A percentile compares a stretch with the other conserved stretches of the same genome.
Evolutionary conservation across 2,329 filamentous ascomycete genomes (phyloP).

Genomic region (Penicillium sp.): DNA sequence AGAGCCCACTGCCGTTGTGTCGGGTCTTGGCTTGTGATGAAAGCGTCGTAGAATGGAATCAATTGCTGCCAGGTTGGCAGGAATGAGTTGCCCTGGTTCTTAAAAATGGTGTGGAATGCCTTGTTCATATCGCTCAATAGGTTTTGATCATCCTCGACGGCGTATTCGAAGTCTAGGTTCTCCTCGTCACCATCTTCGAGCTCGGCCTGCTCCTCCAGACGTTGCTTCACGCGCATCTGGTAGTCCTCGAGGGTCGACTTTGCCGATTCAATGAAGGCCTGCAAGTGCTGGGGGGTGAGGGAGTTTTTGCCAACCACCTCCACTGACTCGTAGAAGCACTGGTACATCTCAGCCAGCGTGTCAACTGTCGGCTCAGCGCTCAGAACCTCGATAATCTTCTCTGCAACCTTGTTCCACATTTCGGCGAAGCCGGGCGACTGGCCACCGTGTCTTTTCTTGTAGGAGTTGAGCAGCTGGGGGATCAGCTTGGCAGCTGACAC

Average conservation of each 20-base stretch:
- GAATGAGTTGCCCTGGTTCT: conserved; percentile 85
- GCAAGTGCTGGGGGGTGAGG: conserved; percentile 75
- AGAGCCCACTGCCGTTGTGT: conserved; percentile 98
- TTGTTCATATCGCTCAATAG: conserved; percentile 99
- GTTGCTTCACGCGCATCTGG: conserved; percentile 77
- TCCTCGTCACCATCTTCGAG: conserved; percentile 88
- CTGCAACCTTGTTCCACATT: conserved; percentile 81
- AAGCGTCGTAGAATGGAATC: conserved; percentile 79
- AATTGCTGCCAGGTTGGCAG: conserved; percentile 84
- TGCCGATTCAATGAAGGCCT: conserved; percentile 81
- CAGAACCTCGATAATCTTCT: conserved; percentile 89
- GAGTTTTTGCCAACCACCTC: conserved; percentile 88
- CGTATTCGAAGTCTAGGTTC: conserved; percentile 80
- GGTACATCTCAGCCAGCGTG: conserved; percentile 97
- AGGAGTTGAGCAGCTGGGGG: conserved; percentile 87
- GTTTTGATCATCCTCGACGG: conserved; percentile 96
- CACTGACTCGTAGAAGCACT: conserved; percentile 98
- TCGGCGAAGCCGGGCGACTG: conserved; percentile 75
- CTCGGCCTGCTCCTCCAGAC: conserved; percentile 79
- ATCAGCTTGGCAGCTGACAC: conserved; percentile 94
- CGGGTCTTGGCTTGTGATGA: conserved; percentile 75
- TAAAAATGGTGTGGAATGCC: conserved; percentile 98
- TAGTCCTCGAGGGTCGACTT: conserved; percentile 88
- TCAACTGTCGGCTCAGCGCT: conserved; percentile 94
- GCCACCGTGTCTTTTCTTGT: conserved; percentile 85